Percentiles rank a stretch among this genome's conserved stretches.
phyloP scores from a whole-genome alignment of 2,329 filamentous ascomycete species.

The Hypocreales sp. region DNA sequence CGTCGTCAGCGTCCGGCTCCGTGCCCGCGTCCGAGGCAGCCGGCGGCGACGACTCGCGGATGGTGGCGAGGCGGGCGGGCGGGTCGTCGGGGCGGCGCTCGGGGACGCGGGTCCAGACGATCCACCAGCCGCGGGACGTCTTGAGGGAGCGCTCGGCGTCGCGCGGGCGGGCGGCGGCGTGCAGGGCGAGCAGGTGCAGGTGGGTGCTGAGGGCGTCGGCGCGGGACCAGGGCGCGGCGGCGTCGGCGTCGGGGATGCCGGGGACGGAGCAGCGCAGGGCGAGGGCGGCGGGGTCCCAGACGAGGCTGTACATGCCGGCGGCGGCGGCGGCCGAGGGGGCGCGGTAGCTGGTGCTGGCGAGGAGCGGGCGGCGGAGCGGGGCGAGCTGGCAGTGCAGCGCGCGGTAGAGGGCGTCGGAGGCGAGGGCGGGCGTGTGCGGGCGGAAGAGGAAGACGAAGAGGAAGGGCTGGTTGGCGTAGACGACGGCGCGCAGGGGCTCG shows the following conservation, averaged over 20 bases:
- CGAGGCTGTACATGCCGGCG: constrained; percentile 37
- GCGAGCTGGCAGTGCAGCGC: constrained; percentile 45
- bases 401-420: constrained; percentile 39
- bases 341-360: constrained; percentile 40
- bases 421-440: constrained; percentile 39
- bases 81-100: constrained; percentile 15
- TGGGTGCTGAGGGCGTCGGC: constrained; percentile 51
- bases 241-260: constrained; percentile 34
- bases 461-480: constrained; percentile 62
- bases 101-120: constrained; percentile 47
- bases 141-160: constrained; percentile 48
- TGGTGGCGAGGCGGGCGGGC: constrained; percentile 10
- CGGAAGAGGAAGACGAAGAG: constrained; percentile 62
- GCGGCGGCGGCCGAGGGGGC: constrained; percentile 13
- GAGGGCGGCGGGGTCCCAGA: constrained; percentile 42
- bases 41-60: constrained; percentile 8
- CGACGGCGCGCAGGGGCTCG: constrained; percentile 48
- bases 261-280: constrained; percentile 49
- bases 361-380: constrained; percentile 40
- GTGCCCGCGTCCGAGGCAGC: constrained; percentile 5
- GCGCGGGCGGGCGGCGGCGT: constrained; percentile 24
- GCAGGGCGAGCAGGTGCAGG: constrained; percentile 44
- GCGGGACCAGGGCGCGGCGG: constrained; percentile 32
- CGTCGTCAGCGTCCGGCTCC: neutral
- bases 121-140: constrained; percentile 53